Evolutionary conservation across 140 eudicot species (phyloP), one percentile per base, ranked within the genome.

Genomic region (Flaveria floridana): DNA sequence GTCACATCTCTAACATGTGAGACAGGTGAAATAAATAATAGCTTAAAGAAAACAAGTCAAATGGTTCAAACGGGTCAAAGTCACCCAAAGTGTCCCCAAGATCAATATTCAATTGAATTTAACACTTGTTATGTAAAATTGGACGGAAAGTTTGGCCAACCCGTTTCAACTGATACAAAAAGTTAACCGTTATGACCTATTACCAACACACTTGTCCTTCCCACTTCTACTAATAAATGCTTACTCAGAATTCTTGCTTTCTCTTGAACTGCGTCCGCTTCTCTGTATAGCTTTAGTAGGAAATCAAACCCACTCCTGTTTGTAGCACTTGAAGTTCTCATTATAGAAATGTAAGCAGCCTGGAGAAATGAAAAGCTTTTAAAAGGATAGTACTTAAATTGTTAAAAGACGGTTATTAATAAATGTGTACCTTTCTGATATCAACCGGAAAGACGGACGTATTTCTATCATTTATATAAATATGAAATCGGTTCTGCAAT

Each of bases 281-380:
- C 86, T 81, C 81, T 79, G 51, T 85, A 85, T 44, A 82, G 28
- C 72, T 71, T 79, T 39, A 85, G 66, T 63, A 82, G 71, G 66
- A 78, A 72, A 71, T 82, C 89, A 68, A 56, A 63, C 55, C 78
- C 87, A 41, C 76, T 76, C 72, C 85, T 82, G 28, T 85, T 55
- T 13, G 30, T 18, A 41, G 26, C 42, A 76, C 80, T 85, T 68
- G 89, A 50, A 73, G 76, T 79, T 68, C 82, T 72, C 86, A 82
- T 85, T 3, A 79, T 68, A 57, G 89, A 69, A 19, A 76, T 71
- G 76, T 79, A 85, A 39, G 83, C 81, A 63, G 83, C 85, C 89
- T 85, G 81, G 57, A 72, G 47, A 56, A 52, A 66, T 39, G 28
- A 48, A 26, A 64, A 62, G 15, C 21, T 19, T 37, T 10, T n/a